These are phyloP conservation scores for Trichoderma aggressivum DNA, from an alignment of 2,329 filamentous ascomycete species.

Conservation along the genomic window DNA sequence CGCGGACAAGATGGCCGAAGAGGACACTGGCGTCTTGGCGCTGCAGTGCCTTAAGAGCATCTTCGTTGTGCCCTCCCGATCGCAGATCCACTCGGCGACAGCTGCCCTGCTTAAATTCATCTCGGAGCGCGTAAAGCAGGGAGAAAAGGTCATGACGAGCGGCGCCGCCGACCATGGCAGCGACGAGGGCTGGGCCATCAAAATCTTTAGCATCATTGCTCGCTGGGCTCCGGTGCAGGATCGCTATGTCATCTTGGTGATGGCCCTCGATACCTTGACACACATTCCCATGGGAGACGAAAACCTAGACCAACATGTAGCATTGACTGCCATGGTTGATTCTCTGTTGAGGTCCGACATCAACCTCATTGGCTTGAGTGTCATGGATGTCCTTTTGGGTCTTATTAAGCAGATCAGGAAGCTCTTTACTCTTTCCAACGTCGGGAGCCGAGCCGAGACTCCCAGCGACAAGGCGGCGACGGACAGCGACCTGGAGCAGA, in stretches of 20 bases:
- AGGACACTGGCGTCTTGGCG: slow-evolving; percentile 80
- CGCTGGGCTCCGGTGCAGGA: slow-evolving; percentile 93
- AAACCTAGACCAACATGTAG: slow-evolving; percentile 68
- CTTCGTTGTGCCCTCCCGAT: slow-evolving; percentile 75
- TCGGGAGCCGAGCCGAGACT: slow-evolving; percentile 31
- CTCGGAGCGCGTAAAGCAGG: slow-evolving; percentile 52
- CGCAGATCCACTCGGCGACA: slow-evolving; percentile 77
- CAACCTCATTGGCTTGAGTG: slow-evolving; percentile 90
- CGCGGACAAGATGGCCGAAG: slow-evolving; percentile 83
- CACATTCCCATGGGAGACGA: slow-evolving; percentile 66
- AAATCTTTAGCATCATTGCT: slow-evolving; percentile 74
- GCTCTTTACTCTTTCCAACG: slow-evolving; percentile 63
- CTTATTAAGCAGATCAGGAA: slow-evolving; percentile 79
- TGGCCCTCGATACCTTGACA: slow-evolving; percentile 72
- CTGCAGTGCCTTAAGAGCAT: slow-evolving; percentile 84
- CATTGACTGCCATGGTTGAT: slow-evolving; percentile 73
- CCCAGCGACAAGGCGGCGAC: slow-evolving; percentile 35
- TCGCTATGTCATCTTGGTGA: slow-evolving; percentile 84
- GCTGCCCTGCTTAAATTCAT: slow-evolving; percentile 72
- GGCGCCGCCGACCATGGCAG: slow-evolving; percentile 29
- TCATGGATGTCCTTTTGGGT: slow-evolving; percentile 89
- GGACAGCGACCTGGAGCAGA: slow-evolving; percentile 32
- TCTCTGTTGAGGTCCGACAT: slow-evolving; percentile 81
- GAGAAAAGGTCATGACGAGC: slow-evolving; percentile 50
- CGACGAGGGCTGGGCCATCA: slow-evolving; percentile 73